Evolutionary conservation across 495 filamentous ascomycete genomes (phyloP).

Genomic region (Jackrogersella multiformis): DNA sequence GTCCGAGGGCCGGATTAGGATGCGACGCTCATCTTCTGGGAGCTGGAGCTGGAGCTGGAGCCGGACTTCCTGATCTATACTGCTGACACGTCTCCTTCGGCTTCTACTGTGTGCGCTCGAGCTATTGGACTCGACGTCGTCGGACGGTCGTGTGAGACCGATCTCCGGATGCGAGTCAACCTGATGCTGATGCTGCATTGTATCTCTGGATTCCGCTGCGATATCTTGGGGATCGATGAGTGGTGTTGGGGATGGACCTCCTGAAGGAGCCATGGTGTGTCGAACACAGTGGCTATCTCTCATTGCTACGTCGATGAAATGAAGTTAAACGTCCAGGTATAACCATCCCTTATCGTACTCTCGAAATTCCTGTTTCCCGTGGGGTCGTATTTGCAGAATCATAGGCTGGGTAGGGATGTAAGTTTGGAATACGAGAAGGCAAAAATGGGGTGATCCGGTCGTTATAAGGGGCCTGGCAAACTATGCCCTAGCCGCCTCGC

Average conservation of each 20-base stretch:
- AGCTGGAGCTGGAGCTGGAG: neutral
- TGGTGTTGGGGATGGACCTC: too few relatives aligned
- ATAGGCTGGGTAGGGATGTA: neutral
- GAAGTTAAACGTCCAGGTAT: neutral
- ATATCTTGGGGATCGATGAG: neutral
- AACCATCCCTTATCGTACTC: neutral
- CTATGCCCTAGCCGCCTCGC: neutral
- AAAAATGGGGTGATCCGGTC: conserved; percentile 2
- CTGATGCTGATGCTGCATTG: neutral
- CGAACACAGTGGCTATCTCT: neutral
- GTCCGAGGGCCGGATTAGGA: conserved; percentile 22
- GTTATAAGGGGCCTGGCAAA: neutral
- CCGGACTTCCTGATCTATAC: neutral
- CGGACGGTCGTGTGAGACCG: neutral
- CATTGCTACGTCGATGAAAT: neutral
- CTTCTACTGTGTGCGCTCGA: neutral
- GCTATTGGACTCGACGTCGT: neutral
- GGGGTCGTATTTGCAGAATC: neutral
- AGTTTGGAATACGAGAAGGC: conserved; percentile 7
- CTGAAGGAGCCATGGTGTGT: neutral
- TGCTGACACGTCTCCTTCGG: neutral
- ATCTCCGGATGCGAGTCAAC: neutral
- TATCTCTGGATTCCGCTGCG: neutral
- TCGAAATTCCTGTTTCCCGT: neutral
- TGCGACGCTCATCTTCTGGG: neutral